Evolutionary conservation across 345 rosid species (phyloP).

Genomic region (Eucalyptus erythrocorys): DNA sequence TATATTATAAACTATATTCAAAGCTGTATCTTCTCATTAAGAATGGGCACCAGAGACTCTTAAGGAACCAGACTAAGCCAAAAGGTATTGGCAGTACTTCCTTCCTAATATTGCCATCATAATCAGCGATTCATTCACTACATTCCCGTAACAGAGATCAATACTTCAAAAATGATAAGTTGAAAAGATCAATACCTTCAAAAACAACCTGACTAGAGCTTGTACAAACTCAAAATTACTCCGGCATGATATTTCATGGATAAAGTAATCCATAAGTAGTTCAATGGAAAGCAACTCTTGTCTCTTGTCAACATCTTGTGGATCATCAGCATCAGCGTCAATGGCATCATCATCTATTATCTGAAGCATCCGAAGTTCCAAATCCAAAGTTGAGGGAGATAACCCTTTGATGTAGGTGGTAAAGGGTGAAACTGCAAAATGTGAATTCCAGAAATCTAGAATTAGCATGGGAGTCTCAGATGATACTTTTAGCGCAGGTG

Average conservation of each 20-base stretch:
- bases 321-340: slow-evolving; percentile 17
- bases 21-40: neutral
- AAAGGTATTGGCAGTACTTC: neutral
- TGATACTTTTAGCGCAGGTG: neutral
- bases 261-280: slow-evolving; percentile 72
- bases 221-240: slow-evolving; percentile 89
- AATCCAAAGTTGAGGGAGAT: slow-evolving; percentile 79
- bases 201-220: slow-evolving; percentile 69
- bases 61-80: neutral
- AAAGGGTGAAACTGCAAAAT: slow-evolving; percentile 52
- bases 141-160: neutral
- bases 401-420: slow-evolving; percentile 75
- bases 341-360: slow-evolving; percentile 67
- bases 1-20: neutral
- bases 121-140: neutral
- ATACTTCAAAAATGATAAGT: neutral
- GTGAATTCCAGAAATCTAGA: slow-evolving; percentile 1
- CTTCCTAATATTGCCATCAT: neutral
- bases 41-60: neutral
- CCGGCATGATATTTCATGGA: slow-evolving; percentile 50
- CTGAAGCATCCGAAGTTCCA: slow-evolving; percentile 90
- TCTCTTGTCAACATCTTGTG: slow-evolving; percentile 50
- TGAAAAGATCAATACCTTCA: slow-evolving; percentile 47
- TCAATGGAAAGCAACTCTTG: slow-evolving; percentile 53
- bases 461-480: neutral